Conservation (phyloP, 2,329 filamentous ascomycete species). For the Cadophora sp. region DNA sequence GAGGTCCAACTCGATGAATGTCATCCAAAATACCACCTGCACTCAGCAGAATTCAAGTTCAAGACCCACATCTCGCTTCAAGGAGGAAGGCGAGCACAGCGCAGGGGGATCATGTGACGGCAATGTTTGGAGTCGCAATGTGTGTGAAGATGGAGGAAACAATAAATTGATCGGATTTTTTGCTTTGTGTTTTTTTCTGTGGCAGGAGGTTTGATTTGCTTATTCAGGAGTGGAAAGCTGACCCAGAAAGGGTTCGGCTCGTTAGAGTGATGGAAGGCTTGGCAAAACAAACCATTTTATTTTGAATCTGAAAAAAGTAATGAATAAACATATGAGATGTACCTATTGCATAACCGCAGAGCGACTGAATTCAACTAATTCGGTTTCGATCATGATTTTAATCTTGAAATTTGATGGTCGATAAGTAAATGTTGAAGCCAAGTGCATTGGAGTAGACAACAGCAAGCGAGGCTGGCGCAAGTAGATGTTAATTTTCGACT, state of each 20-base stretch:
- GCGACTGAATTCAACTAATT: no score
- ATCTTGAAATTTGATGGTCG: not conserved
- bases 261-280: not conserved
- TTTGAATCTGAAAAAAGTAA: not conserved
- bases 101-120: not conserved
- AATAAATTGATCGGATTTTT: not conserved
- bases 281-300: not conserved
- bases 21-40: no score
- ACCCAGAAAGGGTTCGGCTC: no score
- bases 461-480: constrained; percentile 60
- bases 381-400: not conserved
- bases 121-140: not conserved
- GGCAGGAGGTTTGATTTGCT: no score
- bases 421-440: constrained; percentile 88
- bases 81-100: not conserved
- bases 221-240: no score
- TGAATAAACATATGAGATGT: no score
- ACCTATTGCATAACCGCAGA: no score
- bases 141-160: not conserved
- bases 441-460: constrained; percentile 84
- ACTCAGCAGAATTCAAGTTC: no score
- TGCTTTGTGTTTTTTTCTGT: no score
- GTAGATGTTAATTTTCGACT: constrained; percentile 49
- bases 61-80: no score
- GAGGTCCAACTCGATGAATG: no score